Conservation (phyloP, 2,329 filamentous ascomycete genomes). For the Cladophialophora immunda region DNA sequence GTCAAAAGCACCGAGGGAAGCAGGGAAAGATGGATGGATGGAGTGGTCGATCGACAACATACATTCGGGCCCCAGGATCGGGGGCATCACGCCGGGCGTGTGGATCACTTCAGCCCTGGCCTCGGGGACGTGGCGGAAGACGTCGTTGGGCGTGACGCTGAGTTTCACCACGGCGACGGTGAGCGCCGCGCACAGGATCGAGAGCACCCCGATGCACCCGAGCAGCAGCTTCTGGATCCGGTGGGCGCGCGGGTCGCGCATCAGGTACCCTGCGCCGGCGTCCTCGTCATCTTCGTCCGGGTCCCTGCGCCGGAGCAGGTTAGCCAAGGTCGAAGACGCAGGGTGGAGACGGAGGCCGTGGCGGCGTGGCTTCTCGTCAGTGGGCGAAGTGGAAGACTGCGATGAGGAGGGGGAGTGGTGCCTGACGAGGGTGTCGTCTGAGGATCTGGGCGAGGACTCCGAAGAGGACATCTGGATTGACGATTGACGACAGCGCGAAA, state of each 20-base stretch:
- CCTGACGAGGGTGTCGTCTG: background rate
- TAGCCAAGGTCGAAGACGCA: background rate
- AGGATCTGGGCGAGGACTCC: background rate
- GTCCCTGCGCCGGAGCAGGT: background rate
- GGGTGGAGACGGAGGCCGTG: background rate
- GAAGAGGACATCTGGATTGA: background rate
- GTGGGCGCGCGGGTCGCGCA: constrained; percentile 4
- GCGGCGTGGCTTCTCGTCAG: background rate
- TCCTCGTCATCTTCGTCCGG: background rate
- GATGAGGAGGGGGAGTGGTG: background rate
- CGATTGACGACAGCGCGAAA: background rate
- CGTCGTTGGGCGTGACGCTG: constrained; percentile 16
- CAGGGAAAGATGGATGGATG: background rate
- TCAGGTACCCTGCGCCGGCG: background rate
- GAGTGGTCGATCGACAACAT: background rate
- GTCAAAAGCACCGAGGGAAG: background rate
- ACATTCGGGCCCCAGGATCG: constrained; percentile 18
- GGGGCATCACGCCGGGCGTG: constrained; percentile 10
- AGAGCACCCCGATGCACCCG: background rate
- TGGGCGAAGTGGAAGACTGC: background rate
- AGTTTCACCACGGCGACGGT: constrained; percentile 4
- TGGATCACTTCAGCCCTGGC: constrained; percentile 13
- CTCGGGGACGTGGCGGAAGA: constrained; percentile 14
- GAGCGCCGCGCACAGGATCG: constrained; percentile 2
- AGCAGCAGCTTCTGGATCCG: background rate